Conservation (phyloP, 768 basidiomycete species). For the Nidula microcarpa region DNA sequence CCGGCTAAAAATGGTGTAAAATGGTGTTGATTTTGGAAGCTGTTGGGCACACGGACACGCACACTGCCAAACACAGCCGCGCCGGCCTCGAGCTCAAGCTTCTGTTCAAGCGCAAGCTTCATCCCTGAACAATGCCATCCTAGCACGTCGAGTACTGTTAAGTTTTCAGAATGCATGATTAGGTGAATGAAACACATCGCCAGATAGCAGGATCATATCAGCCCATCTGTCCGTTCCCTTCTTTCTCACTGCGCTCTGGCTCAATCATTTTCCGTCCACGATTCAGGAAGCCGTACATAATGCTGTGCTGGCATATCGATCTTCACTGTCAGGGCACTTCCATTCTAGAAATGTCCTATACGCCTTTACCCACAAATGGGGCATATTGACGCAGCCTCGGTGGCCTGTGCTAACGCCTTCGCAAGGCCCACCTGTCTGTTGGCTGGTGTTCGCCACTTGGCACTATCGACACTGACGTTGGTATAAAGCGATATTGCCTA, state of each 20-base stretch:
- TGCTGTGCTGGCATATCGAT: not conserved
- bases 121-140: too few relatives aligned
- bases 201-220: not conserved
- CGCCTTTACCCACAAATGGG: not conserved
- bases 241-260: not conserved
- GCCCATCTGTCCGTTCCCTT: not conserved
- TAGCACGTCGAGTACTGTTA: not conserved
- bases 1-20: not conserved
- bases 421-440: not conserved
- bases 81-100: not conserved
- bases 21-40: not conserved
- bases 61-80: not conserved
- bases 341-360: not conserved
- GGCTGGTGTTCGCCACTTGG: not conserved
- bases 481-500: not conserved
- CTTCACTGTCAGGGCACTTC: not conserved
- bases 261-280: not conserved
- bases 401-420: not conserved
- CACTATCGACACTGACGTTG: not conserved
- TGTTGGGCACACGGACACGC: not conserved
- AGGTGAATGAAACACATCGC: too few relatives aligned
- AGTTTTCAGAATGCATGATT: not conserved
- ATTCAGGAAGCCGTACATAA: not conserved
- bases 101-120: too few relatives aligned
- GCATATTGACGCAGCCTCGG: not conserved